Evolutionary conservation across 257 asterid species (phyloP).

Genomic region (Solanum ossicruentum): DNA sequence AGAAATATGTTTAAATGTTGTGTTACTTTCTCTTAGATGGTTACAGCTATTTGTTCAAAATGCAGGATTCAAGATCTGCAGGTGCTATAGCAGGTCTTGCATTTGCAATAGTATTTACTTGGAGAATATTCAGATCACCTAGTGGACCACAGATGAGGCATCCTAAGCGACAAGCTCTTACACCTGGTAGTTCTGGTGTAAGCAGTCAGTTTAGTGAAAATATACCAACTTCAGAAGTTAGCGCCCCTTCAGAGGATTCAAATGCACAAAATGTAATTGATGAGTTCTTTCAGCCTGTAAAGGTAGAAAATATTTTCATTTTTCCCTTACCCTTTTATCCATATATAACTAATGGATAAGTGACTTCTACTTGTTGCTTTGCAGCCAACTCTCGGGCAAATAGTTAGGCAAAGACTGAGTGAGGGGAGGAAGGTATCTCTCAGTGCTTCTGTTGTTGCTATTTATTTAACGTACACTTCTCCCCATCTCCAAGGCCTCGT

Average conservation of each 20-base stretch:
- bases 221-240: slow-evolving; percentile 19
- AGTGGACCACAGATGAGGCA: slow-evolving; percentile 54
- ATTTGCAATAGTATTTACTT: slow-evolving; percentile 68
- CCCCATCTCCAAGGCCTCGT: neutral
- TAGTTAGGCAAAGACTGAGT: slow-evolving; percentile 48
- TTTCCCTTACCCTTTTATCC: neutral
- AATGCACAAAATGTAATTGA: slow-evolving; percentile 58
- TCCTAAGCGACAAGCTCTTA: slow-evolving; percentile 47
- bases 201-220: slow-evolving; percentile 25
- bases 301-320: slow-evolving; percentile 23
- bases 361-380: neutral
- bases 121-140: slow-evolving; percentile 69
- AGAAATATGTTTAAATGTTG: neutral
- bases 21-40: neutral
- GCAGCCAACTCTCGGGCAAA: slow-evolving; percentile 60
- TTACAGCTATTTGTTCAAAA: neutral
- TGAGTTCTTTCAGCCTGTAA: slow-evolving; percentile 74
- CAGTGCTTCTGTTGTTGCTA: neutral
- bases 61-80: slow-evolving; percentile 66
- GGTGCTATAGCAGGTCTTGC: slow-evolving; percentile 87
- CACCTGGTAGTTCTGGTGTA: slow-evolving; percentile 44
- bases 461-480: neutral
- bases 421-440: slow-evolving; percentile 63
- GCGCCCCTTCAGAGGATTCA: slow-evolving; percentile 42
- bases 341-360: neutral